Evolutionary conservation across 352 stramenopile genomes (phyloP).

Genomic region (Globisporangium barbulae): DNA sequence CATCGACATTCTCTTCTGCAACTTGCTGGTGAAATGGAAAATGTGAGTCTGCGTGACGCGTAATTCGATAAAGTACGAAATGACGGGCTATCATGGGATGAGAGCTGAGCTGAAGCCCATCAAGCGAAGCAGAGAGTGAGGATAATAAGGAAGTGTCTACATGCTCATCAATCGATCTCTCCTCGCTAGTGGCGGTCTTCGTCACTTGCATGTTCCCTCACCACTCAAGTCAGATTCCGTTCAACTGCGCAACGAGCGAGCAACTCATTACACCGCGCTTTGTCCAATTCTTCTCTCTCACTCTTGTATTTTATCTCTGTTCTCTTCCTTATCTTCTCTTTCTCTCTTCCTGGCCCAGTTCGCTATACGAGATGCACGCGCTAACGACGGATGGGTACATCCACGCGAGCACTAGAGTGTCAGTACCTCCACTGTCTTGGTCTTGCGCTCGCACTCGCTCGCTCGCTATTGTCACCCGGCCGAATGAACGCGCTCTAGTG

Average conservation of each 20-base stretch:
- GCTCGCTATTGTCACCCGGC: background rate
- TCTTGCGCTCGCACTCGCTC: background rate
- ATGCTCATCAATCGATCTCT: too few relatives aligned
- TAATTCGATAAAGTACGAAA: background rate
- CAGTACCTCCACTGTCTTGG: background rate
- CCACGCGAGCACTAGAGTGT: too few relatives aligned
- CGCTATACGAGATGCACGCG: background rate
- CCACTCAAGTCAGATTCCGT: background rate
- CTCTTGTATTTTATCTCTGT: background rate
- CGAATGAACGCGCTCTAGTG: slow-evolving; percentile 36
- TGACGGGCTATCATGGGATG: too few relatives aligned
- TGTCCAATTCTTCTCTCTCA: slow-evolving; percentile 4
- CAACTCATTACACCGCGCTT: background rate
- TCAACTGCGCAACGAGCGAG: background rate
- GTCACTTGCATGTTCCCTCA: too few relatives aligned
- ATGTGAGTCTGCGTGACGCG: background rate
- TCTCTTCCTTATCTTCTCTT: background rate
- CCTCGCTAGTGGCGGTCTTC: too few relatives aligned
- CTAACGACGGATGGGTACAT: too few relatives aligned
- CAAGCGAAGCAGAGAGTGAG: background rate
- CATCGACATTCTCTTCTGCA: slow-evolving; percentile 21
- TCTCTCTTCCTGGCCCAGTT: background rate
- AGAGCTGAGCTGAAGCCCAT: background rate
- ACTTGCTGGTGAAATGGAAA: background rate
- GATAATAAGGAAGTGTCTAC: too few relatives aligned